Evolutionary conservation across 176 grass and related monocot genomes (phyloP).

Genomic region (Avena atlantica): DNA sequence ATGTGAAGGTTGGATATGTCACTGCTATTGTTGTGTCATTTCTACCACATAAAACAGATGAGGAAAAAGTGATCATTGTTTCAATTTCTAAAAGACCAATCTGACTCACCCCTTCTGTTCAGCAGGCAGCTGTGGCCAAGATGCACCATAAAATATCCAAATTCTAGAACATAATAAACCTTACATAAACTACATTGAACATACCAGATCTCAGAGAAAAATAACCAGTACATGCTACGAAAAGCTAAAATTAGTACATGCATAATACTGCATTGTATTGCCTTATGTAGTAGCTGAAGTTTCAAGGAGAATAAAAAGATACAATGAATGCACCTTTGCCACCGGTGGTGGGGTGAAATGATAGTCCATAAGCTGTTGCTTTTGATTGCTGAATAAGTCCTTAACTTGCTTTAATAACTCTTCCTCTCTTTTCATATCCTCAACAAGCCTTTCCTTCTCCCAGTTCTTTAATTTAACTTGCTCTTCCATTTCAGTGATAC

Average conservation of each 20-base stretch:
- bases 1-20: not conserved
- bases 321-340: conserved; percentile 50
- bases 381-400: conserved; percentile 60
- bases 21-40: not conserved
- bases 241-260: conserved; percentile 2
- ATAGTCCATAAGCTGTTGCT: conserved; percentile 60
- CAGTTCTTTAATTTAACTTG: conserved; percentile 69
- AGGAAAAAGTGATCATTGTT: not conserved
- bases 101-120: not conserved
- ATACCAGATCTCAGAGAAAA: conserved; percentile 27
- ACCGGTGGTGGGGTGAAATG: conserved; percentile 36
- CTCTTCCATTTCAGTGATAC: conserved; percentile 69
- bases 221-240: not conserved
- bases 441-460: conserved; percentile 75
- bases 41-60: not conserved
- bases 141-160: conserved; percentile 10
- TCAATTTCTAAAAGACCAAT: conserved; percentile 24
- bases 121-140: conserved; percentile 12
- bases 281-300: conserved; percentile 11
- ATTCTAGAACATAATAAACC: not conserved
- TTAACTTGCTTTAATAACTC: conserved; percentile 61
- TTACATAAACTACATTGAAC: not conserved
- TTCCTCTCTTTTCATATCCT: conserved; percentile 86
- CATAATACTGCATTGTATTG: conserved; percentile 21
- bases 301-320: conserved; percentile 13